Conservation (phyloP, 2,329 filamentous ascomycete species). For the Lachnellula arida region DNA sequence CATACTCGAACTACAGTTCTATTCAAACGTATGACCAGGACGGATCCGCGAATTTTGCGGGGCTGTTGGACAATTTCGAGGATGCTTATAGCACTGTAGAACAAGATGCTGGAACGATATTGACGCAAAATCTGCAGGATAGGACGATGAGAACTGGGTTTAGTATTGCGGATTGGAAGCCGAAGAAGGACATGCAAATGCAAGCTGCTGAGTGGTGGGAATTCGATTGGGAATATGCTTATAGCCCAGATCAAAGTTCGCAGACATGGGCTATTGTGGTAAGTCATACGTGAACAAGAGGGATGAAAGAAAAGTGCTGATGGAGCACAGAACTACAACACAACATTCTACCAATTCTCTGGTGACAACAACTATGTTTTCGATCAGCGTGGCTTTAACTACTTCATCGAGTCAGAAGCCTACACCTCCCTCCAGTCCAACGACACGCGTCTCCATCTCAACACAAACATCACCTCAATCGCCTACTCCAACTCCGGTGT, state of each 20-base stretch:
- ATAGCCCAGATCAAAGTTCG: conserved; percentile 38
- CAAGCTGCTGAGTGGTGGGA: conserved; percentile 60
- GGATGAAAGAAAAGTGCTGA: neutral
- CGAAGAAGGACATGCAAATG: conserved; percentile 48
- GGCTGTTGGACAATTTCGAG: conserved; percentile 47
- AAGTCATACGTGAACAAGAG: neutral
- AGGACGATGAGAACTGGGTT: conserved; percentile 54
- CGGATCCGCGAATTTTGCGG: conserved; percentile 47
- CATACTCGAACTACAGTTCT: conserved; percentile 52
- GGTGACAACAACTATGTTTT: conserved; percentile 57
- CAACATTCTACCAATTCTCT: conserved; percentile 59
- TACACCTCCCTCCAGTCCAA: conserved; percentile 49
- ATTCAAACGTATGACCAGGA: conserved; percentile 57
- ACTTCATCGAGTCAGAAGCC: conserved; percentile 53
- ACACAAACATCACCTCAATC: conserved; percentile 52
- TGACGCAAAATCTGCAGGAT: conserved; percentile 57
- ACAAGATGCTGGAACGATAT: conserved; percentile 51
- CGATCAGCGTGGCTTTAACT: conserved; percentile 58
- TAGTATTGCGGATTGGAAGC: conserved; percentile 58
- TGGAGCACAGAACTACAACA: conserved; percentile 40
- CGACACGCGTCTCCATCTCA: conserved; percentile 54
- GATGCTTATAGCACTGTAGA: conserved; percentile 42
- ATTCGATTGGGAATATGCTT: conserved; percentile 56
- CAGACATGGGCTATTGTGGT: conserved; percentile 25
- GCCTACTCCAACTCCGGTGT: conserved; percentile 48